Evolutionary conservation across 2,329 filamentous ascomycete genomes (phyloP).

Genomic region (Penicillium sp.): DNA sequence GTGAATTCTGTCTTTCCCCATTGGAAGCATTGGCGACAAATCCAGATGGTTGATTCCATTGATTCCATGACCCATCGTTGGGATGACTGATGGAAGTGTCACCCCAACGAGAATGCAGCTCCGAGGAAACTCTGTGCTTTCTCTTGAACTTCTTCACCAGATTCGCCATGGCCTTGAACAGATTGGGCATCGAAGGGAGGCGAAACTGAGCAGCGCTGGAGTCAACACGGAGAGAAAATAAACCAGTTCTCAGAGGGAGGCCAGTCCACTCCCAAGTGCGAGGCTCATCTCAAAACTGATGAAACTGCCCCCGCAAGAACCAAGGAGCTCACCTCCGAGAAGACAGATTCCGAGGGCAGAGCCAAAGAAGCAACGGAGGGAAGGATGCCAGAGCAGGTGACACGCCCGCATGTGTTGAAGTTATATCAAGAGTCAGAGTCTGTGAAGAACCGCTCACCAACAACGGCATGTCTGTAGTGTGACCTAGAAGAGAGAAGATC

Average conservation of each 20-base stretch:
- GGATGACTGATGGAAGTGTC: slow-evolving; percentile 42
- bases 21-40: slow-evolving; percentile 13
- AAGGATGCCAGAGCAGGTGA: slow-evolving; percentile 9
- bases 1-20: slow-evolving; percentile 2
- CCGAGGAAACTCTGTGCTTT: slow-evolving; percentile 37
- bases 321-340: slow-evolving; percentile 3
- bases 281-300: slow-evolving; percentile 19
- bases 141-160: slow-evolving; percentile 34
- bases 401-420: slow-evolving; percentile 20
- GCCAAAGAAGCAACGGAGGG: too few species aligned
- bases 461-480: slow-evolving; percentile 22
- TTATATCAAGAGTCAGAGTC: slow-evolving; percentile 25
- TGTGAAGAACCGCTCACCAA: slow-evolving; percentile 16
- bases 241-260: slow-evolving; percentile 13
- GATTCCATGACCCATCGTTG: slow-evolving; percentile 43
- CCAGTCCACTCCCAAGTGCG: slow-evolving; percentile 15
- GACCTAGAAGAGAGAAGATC: slow-evolving; percentile 20
- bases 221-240: not conserved
- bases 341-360: too few species aligned
- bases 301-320: slow-evolving; percentile 11
- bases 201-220: slow-evolving; percentile 9
- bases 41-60: slow-evolving; percentile 32
- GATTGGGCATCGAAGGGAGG: slow-evolving; percentile 26
- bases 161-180: slow-evolving; percentile 29
- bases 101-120: slow-evolving; percentile 42